Base-by-base conservation (phyloP, 352 stramenopile genomes). In the Globisporangium iwayamae region DNA sequence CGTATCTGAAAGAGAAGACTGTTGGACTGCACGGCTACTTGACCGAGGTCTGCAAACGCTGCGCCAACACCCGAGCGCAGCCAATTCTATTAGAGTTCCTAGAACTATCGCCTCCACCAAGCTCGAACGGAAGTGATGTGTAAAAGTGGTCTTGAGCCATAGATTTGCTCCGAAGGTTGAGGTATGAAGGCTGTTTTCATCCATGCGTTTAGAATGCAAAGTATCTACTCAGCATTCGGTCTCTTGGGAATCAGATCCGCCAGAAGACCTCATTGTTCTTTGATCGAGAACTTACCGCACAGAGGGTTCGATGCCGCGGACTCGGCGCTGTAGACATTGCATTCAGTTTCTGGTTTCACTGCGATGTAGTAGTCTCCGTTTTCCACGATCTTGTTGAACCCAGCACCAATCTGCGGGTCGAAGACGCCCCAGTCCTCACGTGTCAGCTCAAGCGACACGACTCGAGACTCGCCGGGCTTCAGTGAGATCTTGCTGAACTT, bases 1-100 rank as follows among this genome's bases (percentile, higher is more conserved):
- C 72, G 9, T 95, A 95, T 64, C 57, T 95, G 36, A 93, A 91
- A 62, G 72, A 91, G 41, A 93, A 93, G 60, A 81, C 81, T 2
- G 79, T 91, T 11, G 76, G 60, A 3, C 73, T 93, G 34, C 83
- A 91, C 38, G 78, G 78, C 5, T 93, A 93, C 68, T 63, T 93
- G 11, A 81, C 75, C 10, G 79, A 90, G 62, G 69, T 93, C 13
- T 89, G 81, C 73, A 89, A 90, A 68, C 71, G 79, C 5, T 93
- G 79, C 53, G 81, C 81, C 2, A 90, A 90, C 68, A 90, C 79
- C 10, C 76, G 81, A 28, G 83, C 82, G 13, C 78, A 87, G 64
- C 61, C 78, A 34, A 47, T 90, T 14, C 52, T 93, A 34, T 51
- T 93, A 34, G 76, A 89, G 39, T 93, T 93, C 39, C 63, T 91